Percentiles rank a stretch among this genome's conserved stretches.
These are phyloP conservation scores for Penicillium verhagenii DNA, from an alignment of 495 filamentous ascomycete genomes.

Conservation along the genomic window DNA sequence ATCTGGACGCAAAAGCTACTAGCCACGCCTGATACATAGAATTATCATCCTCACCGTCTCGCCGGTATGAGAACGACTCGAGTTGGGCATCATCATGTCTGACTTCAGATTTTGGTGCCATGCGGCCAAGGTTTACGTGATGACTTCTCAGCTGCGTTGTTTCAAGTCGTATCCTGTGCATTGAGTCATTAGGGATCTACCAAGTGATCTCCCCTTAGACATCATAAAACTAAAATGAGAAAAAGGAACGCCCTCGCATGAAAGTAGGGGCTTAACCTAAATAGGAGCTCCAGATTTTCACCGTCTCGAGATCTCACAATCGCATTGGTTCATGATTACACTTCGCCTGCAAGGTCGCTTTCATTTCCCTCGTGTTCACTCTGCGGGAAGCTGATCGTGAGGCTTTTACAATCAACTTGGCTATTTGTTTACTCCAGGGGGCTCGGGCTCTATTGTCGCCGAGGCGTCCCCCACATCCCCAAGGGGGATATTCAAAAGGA, in stretches of 20 bases:
- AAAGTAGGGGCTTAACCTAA: slow-evolving; percentile 3
- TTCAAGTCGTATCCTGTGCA: slow-evolving; percentile 6
- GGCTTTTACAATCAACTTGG: not conserved
- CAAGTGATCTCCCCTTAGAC: slow-evolving; percentile 3
- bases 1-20: slow-evolving; percentile 7
- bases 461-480: slow-evolving; percentile 27
- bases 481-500: slow-evolving; percentile 19
- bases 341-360: slow-evolving; percentile 17
- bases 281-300: slow-evolving; percentile 3
- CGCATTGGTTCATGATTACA: slow-evolving; percentile 5
- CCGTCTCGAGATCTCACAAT: not conserved
- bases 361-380: slow-evolving; percentile 22
- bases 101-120: slow-evolving; percentile 14
- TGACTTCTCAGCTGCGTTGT: slow-evolving; percentile 3
- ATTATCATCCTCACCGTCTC: slow-evolving; percentile 12
- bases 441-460: slow-evolving; percentile 18
- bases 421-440: slow-evolving; percentile 19
- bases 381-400: not conserved
- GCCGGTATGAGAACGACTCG: not conserved
- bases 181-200: not conserved
- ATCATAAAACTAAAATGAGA: slow-evolving; percentile 13
- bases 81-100: slow-evolving; percentile 13
- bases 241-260: slow-evolving; percentile 17
- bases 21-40: slow-evolving; percentile 9
- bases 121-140: slow-evolving; percentile 19